Percentiles rank a stretch among this genome's conserved stretches.
These are phyloP conservation scores for Krasilnikovozyma curviuscula DNA, from an alignment of 768 basidiomycete species.

Conservation along the genomic window DNA sequence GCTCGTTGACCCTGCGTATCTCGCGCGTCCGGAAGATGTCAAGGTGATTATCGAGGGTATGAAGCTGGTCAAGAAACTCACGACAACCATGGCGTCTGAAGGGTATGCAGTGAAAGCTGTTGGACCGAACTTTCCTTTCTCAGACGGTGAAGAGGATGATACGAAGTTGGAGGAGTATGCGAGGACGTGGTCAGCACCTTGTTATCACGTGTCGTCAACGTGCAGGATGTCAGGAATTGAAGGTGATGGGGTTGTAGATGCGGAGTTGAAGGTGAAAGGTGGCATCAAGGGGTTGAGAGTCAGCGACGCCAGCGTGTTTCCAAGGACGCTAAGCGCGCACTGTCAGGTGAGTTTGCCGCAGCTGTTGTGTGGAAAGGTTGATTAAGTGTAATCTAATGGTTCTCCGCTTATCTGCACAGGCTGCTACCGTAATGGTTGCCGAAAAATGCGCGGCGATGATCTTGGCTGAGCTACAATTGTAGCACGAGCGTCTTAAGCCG, in stretches of 20 bases:
- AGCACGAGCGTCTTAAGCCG: no score
- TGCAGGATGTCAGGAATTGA: no score
- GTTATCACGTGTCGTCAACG: no score
- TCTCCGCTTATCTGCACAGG: no score
- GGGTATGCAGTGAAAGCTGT: slow-evolving; percentile 7
- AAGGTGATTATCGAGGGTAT: slow-evolving; percentile 2
- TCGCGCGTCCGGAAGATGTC: slow-evolving; percentile 3
- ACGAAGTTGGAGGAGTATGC: slow-evolving; percentile 5
- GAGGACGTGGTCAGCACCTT: neutral
- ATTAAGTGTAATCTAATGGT: no score
- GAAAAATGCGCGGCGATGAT: slow-evolving; percentile 7
- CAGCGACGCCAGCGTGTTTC: slow-evolving; percentile 11
- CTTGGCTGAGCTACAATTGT: no score
- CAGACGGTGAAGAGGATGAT: neutral
- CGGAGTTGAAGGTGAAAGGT: no score
- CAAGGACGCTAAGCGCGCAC: slow-evolving; percentile 3
- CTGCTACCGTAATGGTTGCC: no score
- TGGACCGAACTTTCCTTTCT: slow-evolving; percentile 7
- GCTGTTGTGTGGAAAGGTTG: no score
- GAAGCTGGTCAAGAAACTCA: slow-evolving; percentile 5
- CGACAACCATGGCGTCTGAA: neutral
- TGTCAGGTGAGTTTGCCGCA: slow-evolving; percentile 9
- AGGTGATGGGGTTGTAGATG: no score
- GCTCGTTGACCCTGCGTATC: slow-evolving; percentile 2
- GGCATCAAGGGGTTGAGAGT: slow-evolving; percentile 3